Percentiles rank a stretch among this genome's conserved stretches.
These are phyloP conservation scores for Solanum bukasovii DNA, from an alignment of 257 asterid genomes.

Conservation along the genomic window DNA sequence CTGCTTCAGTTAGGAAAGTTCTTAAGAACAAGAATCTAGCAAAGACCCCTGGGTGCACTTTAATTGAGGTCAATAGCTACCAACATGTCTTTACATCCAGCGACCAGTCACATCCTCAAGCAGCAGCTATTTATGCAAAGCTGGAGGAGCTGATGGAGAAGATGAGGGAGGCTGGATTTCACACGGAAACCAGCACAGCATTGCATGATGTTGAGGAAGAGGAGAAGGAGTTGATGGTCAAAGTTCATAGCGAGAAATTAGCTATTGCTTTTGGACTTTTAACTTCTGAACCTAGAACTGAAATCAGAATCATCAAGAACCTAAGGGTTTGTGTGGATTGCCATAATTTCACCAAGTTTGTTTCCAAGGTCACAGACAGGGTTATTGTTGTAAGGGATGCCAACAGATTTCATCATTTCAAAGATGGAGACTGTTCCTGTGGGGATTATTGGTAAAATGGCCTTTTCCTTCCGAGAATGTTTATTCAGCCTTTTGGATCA, in stretches of 20 bases:
- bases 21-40: conserved; percentile 44
- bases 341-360: conserved; percentile 75
- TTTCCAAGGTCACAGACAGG: conserved; percentile 55
- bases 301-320: conserved; percentile 79
- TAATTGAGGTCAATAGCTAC: conserved; percentile 63
- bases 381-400: conserved; percentile 74
- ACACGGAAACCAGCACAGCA: conserved; percentile 51
- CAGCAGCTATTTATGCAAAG: conserved; percentile 23
- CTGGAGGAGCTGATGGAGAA: conserved; percentile 39
- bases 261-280: conserved; percentile 79
- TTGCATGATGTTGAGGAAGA: conserved; percentile 93
- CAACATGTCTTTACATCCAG: conserved; percentile 62
- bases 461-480: background rate
- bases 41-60: conserved; percentile 71
- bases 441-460: conserved; percentile 68
- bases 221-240: conserved; percentile 79
- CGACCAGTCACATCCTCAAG: conserved; percentile 52
- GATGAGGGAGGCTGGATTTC: conserved; percentile 74
- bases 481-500: background rate
- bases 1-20: conserved; percentile 60
- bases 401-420: conserved; percentile 80
- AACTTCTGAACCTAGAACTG: conserved; percentile 43
- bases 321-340: conserved; percentile 88
- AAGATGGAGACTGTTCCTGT: conserved; percentile 73
- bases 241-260: conserved; percentile 82